phyloP scores from a whole-genome alignment of 371 early-diverging fungal species.

The Mucor racemosus region DNA sequence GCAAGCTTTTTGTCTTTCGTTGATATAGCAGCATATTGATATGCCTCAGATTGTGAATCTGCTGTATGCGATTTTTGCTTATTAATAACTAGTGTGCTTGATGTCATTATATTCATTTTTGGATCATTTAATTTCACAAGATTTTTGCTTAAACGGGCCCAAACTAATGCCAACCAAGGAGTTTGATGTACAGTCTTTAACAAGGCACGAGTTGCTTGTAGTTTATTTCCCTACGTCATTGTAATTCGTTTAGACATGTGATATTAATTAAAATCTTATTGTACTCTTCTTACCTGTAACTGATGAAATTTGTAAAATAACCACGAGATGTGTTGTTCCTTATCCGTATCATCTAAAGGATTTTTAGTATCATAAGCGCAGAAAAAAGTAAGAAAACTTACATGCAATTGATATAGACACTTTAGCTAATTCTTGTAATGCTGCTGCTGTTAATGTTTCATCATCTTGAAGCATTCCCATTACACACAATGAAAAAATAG shows the following conservation, averaged over 20 bases:
- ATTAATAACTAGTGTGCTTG: conserved; percentile 32
- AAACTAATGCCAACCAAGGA: conserved; percentile 43
- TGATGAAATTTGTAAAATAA: conserved; percentile 42
- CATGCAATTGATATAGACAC: conserved; percentile 55
- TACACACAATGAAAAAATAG: conserved; percentile 77
- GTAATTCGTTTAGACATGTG: background rate
- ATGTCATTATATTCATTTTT: conserved; percentile 25
- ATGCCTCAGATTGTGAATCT: conserved; percentile 43
- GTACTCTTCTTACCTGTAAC: conserved; percentile 31
- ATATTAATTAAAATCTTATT: background rate
- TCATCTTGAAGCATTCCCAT: conserved; percentile 82
- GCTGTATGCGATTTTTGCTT: conserved; percentile 30
- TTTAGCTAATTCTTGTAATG: conserved; percentile 75
- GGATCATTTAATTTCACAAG: conserved; percentile 22
- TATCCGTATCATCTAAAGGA: conserved; percentile 39
- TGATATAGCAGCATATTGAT: conserved; percentile 43
- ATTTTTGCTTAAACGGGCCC: conserved; percentile 42
- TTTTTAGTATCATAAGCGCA: background rate
- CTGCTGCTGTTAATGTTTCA: conserved; percentile 72
- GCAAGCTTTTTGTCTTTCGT: conserved; percentile 36
- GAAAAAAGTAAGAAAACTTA: conserved; percentile 17
- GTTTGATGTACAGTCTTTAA: conserved; percentile 43
- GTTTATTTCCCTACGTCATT: conserved; percentile 32
- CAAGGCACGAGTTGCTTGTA: conserved; percentile 35
- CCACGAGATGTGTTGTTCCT: conserved; percentile 42